phyloP scores from a whole-genome alignment of 768 basidiomycete species.

The Suillus plorans region DNA sequence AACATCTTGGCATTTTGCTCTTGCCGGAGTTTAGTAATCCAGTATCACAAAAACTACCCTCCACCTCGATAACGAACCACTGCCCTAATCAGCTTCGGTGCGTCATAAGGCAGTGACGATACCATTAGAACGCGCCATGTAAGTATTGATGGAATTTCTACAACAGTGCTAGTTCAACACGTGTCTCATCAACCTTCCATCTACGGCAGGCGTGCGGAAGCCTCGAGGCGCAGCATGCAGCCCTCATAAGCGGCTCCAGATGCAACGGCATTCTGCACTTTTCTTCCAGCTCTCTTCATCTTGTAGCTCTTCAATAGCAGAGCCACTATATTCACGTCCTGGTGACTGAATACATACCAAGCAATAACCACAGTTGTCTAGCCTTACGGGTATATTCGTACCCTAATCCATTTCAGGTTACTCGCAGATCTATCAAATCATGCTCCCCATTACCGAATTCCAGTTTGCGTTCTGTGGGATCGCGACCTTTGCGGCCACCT shows the following conservation, averaged over 20 bases:
- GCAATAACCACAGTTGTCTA: neutral
- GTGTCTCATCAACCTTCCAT: conserved; percentile 20
- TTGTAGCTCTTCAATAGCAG: conserved; percentile 8
- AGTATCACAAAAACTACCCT: neutral
- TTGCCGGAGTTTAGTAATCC: neutral
- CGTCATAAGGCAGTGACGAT: conserved; percentile 5
- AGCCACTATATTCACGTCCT: conserved; percentile 4
- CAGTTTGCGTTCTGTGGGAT: conserved; percentile 56
- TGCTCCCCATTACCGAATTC: conserved; percentile 53
- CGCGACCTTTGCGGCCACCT: conserved; percentile 58
- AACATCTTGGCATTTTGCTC: neutral
- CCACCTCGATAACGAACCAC: conserved; percentile 2
- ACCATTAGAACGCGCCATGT: neutral
- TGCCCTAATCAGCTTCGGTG: neutral
- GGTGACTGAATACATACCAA: conserved; percentile 1
- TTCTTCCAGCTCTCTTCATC: conserved; percentile 21
- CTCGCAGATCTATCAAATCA: conserved; percentile 17
- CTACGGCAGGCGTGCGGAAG: conserved; percentile 21
- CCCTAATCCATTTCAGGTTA: conserved; percentile 1
- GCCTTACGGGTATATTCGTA: neutral
- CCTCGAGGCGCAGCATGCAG: conserved; percentile 32
- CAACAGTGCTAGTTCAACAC: conserved; percentile 14
- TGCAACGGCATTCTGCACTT: conserved; percentile 11
- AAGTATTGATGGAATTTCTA: conserved; percentile 2
- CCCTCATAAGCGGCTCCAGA: conserved; percentile 31